A percentile compares a stretch with the other conserved stretches of the same genome.
phyloP scores from a whole-genome alignment of 73 alveolate species.

The Uronychia binucleata region DNA sequence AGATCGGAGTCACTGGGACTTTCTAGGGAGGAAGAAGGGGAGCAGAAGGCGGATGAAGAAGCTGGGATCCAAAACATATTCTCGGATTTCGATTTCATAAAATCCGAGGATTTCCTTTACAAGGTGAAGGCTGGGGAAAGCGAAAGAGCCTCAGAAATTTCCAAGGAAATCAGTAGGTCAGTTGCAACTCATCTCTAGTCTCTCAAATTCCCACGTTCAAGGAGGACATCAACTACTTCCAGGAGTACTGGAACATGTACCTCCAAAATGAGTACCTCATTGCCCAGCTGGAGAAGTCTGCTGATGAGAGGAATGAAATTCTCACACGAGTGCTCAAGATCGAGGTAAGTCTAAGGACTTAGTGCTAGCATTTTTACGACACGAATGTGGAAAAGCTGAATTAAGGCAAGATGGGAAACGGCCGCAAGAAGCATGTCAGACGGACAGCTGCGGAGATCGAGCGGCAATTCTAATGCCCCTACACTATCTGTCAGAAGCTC shows the following conservation, averaged over 20 bases:
- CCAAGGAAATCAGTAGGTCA: background rate
- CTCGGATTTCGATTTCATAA: background rate
- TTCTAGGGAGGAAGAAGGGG: background rate
- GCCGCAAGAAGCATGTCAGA: conserved; percentile 72
- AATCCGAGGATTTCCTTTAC: background rate
- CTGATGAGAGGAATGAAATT: conserved; percentile 47
- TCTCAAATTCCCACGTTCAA: background rate
- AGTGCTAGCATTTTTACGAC: too few species aligned
- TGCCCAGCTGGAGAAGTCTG: conserved; percentile 29
- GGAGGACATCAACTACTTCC: conserved; percentile 24
- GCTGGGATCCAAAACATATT: background rate
- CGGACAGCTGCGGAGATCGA: conserved; percentile 74
- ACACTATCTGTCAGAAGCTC: conserved; percentile 64
- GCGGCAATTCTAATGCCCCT: conserved; percentile 72
- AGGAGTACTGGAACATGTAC: conserved; percentile 52
- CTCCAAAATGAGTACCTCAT: conserved; percentile 35
- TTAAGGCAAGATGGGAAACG: too few species aligned
- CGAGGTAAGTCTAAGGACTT: background rate
- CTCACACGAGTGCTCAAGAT: conserved; percentile 14
- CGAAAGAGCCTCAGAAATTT: background rate
- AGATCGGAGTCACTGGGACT: background rate
- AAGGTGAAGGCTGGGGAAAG: background rate
- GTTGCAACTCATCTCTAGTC: background rate
- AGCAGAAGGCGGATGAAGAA: background rate
- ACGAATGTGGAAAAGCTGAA: too few species aligned